Evolutionary conservation across 2,329 filamentous ascomycete genomes (phyloP), one percentile per base, ranked within the genome.

Genomic region (Diaporthe batatas): DNA sequence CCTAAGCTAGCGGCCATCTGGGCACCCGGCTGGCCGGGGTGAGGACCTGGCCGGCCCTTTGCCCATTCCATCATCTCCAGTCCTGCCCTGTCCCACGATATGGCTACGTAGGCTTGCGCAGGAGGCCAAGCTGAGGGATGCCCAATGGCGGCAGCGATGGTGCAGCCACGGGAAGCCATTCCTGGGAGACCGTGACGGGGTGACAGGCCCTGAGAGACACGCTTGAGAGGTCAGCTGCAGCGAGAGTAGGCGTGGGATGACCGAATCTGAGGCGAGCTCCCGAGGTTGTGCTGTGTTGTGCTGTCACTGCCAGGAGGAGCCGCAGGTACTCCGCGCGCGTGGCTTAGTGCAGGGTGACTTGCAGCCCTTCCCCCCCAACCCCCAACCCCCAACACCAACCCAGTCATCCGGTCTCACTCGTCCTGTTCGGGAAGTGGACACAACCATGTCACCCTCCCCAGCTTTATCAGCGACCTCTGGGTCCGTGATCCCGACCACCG

Each of bases 401-500:
- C 54, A 58, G 49, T 44, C 44, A 65, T 51, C 59, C 44, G 44
- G 62, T 67, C 62, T 67, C 44, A 67, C 44, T 29, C 36, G 62
- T 67, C 62, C 62, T 21, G n/a, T 36, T 53, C 29, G 44, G 62
- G 62, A 67, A 53, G 62, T 36, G 62, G 44, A 51, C 59, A 65
- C 62, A 67, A 51, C 62, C 62, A 67, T 67, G 62, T 67, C 62
- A 67, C 34, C 68, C 42, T 47, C 39, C 53, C 68, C 59, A 59
- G 68, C 54, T 58, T 51, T 70, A 58, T 62, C 68, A 70, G 68
- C 68, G 54, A 39, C 39, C 42, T 21, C 25, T 62, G 44, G 44
- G 47, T 70, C 68, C 68, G 68, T 70, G 54, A 70, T 70, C 68
- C 55, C 55, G 29, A 69, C 36, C 42, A 69, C 36, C 42, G 18